These are phyloP conservation scores for Fibroporia radiculosa DNA, from an alignment of 768 basidiomycete genomes.

Conservation along the genomic window DNA sequence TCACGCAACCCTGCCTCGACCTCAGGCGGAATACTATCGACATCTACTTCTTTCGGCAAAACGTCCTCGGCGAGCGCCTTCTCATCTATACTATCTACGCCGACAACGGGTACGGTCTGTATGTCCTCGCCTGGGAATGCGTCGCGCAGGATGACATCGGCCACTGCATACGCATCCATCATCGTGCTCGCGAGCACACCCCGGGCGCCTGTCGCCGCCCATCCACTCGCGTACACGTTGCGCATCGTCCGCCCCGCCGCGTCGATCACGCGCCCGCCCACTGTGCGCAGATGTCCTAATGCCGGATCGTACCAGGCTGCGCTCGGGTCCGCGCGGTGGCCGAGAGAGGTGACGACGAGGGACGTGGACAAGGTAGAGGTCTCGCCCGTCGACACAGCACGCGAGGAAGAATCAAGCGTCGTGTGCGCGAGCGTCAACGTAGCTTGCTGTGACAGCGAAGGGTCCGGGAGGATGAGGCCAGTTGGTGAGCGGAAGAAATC, in stretches of 20 bases:
- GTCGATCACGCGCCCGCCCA: slow-evolving; percentile 41
- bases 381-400: slow-evolving; percentile 49
- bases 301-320: slow-evolving; percentile 51
- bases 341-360: slow-evolving; percentile 81
- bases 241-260: slow-evolving; percentile 28
- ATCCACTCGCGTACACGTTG: slow-evolving; percentile 86
- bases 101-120: slow-evolving; percentile 6
- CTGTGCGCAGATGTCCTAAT: slow-evolving; percentile 48
- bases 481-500: slow-evolving; percentile 76
- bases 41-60: slow-evolving; percentile 25
- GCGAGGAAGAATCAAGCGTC: slow-evolving; percentile 39
- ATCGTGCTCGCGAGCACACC: slow-evolving; percentile 92
- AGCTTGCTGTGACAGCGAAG: slow-evolving; percentile 5
- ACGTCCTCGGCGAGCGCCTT: slow-evolving; percentile 8
- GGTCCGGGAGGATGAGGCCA: slow-evolving; percentile 27
- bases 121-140: slow-evolving; percentile 21
- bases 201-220: slow-evolving; percentile 86
- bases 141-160: slow-evolving; percentile 64
- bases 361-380: slow-evolving; percentile 51
- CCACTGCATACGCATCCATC: slow-evolving; percentile 82
- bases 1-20: slow-evolving; percentile 34
- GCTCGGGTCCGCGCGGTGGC: slow-evolving; percentile 68
- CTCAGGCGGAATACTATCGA: slow-evolving; percentile 42
- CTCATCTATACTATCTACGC: slow-evolving; percentile 3
- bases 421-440: slow-evolving; percentile 57